Evolutionary conservation across 768 basidiomycete species (phyloP), one percentile per base, ranked within the genome.

Genomic region (Leccinum uliginosum): DNA sequence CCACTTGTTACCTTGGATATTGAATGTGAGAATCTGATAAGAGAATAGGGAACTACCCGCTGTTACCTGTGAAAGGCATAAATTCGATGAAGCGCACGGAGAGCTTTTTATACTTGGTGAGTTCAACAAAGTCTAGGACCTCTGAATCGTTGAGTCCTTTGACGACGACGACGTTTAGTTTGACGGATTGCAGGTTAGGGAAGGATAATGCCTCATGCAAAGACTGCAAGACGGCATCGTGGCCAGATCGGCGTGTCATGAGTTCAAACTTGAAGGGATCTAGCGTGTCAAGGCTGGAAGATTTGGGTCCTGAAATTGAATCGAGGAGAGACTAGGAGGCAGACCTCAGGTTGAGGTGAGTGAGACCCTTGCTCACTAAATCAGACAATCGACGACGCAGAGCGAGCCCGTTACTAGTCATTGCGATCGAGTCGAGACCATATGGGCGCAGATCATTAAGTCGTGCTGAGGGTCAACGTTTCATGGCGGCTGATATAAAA

Each of bases 11-110:
- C 91, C 91, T 92, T 59, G 17, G 46, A 38, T 6, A 50, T 45
- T 49, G 17, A 57, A 51, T 24, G 14, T 6, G 35, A 11, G 3
- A n/a, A 21, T 21, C 65, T 19, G 60, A 51, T 19, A 56, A 56
- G 40, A 23, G 50, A 45, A 58, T 1, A 3, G 27, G 30, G n/a
- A 48, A 51, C 11, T 32, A 44, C 43, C 56, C 3, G 38, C 3
- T 65, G 71, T 60, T 60, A 89, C 88, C 93, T 62, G 85, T 87
- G 69, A 96, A 96, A 11, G 93, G 91, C 93, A 96, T 95, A 67
- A 90, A 95, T 71, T 94, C 92, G 56, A 94, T 95, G 70, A 95
- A 93, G 35, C 93, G 83, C 40, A 93, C 83, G 38, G 83, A 89
- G 24, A 93, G 71, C 2, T 74, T 70, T 46, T 76, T 76, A 46